Evolutionary conservation across 2,329 filamentous ascomycete genomes (phyloP), one percentile per base, ranked within the genome.

Genomic region (Uncinocarpus reesii): DNA sequence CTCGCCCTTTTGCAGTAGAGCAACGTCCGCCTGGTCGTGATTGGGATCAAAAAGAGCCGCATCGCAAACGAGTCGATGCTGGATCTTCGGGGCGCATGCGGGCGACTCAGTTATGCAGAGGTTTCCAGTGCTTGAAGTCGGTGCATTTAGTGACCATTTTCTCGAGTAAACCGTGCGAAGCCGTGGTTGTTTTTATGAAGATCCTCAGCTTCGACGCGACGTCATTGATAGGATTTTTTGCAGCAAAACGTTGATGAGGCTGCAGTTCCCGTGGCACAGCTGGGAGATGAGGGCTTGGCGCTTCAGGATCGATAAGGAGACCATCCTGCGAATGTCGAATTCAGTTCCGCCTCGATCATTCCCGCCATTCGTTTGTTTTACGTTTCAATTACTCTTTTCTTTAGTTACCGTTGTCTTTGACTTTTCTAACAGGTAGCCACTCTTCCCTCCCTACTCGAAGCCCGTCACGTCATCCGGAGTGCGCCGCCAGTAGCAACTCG

Each of bases 31-130:
- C 85, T 80, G 56, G 88, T 94, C 51, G 90, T 94, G 59, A 98
- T 83, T 53, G 92, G 92, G 49, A 98, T 78, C 55, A 98, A 81
- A 70, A 88, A 95, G 67, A 98, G 77, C 65, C 88, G 86, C 92
- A 98, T 96, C 31, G 46, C 48, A 43, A n/a, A 35, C 13, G 28
- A 10, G 7, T 31, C 31, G 42, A 24, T 26, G 42, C 20, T 11
- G 42, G 34, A 20, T 15, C 34, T 43, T 15, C 2, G 31, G 15
- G 34, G 38, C 26, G 35, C 24, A 31, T 31, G 34, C 16, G n/a
- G 18, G 13, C 11, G 47, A 32, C 40, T 49, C 38, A 43, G 16
- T 37, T 16, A 38, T 43, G 21, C 47, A 29, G 42, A 20, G 34
- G 32, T 38, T 16, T 47, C 18, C 20, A 16, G 23, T n/a, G 11